A percentile compares a stretch with the other conserved stretches of the same genome.
phyloP scores from a whole-genome alignment of 148 eudicot genomes.

The Salicornia ramosissima region DNA sequence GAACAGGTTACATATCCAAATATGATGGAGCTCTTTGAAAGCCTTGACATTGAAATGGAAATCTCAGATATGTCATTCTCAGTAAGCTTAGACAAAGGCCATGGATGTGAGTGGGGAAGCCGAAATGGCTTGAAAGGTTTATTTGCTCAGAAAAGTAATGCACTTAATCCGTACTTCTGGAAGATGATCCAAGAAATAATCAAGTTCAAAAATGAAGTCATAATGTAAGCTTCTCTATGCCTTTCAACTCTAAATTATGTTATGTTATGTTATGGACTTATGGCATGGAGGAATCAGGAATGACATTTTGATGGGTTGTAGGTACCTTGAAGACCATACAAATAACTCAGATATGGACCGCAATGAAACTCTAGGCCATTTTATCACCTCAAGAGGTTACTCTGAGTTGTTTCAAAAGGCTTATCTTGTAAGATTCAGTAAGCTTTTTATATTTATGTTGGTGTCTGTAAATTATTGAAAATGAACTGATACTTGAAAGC shows the following conservation, averaged over 20 bases:
- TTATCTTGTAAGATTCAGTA: constrained; percentile 63
- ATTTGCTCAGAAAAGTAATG: constrained; percentile 81
- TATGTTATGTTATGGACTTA: no score
- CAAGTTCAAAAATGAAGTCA: constrained; percentile 69
- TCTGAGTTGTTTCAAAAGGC: constrained; percentile 88
- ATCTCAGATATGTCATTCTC: constrained; percentile 96
- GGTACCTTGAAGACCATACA: constrained; percentile 82
- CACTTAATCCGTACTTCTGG: constrained; percentile 70
- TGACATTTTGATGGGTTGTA: constrained; percentile 14
- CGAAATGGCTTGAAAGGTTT: constrained; percentile 66
- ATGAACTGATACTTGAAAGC: background rate
- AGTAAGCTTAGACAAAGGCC: constrained; percentile 74
- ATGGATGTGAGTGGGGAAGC: constrained; percentile 92
- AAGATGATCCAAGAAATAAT: constrained; percentile 73
- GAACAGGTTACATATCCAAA: constrained; percentile 94
- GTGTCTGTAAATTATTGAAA: background rate
- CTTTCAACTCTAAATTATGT: background rate
- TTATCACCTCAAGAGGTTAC: constrained; percentile 64
- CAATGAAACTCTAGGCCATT: constrained; percentile 68
- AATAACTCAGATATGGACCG: constrained; percentile 65
- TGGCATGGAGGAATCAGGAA: no score
- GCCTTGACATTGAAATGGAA: constrained; percentile 87
- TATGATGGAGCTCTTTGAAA: constrained; percentile 90
- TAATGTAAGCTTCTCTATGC: constrained; percentile 36
- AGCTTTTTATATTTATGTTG: background rate